These are phyloP conservation scores for Millerozyma acaciae DNA, from an alignment of 805 yeast species.

Conservation along the genomic window DNA sequence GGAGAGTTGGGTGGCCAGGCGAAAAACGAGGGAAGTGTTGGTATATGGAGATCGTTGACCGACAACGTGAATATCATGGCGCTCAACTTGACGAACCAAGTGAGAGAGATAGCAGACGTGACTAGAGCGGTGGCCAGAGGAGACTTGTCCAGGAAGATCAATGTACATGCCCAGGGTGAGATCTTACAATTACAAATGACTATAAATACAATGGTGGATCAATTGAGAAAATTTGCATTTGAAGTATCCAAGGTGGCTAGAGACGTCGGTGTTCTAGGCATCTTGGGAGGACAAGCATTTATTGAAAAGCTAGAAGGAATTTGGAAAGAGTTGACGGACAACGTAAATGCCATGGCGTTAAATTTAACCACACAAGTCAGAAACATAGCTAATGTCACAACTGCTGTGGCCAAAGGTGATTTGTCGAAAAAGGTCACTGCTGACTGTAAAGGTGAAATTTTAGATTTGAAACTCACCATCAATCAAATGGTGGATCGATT, in stretches of 20 bases:
- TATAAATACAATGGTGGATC: slow-evolving; percentile 86
- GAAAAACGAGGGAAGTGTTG: slow-evolving; percentile 77
- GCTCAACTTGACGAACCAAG: slow-evolving; percentile 63
- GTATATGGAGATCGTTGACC: slow-evolving; percentile 81
- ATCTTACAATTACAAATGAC: slow-evolving; percentile 81
- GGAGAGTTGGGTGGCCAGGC: slow-evolving; percentile 92
- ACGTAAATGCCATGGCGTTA: slow-evolving; percentile 86
- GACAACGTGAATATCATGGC: slow-evolving; percentile 90
- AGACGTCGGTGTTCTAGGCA: slow-evolving; percentile 87
- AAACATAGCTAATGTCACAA: slow-evolving; percentile 81
- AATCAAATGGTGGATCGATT: slow-evolving; percentile 51
- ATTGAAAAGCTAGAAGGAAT: slow-evolving; percentile 79
- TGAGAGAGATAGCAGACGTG: slow-evolving; percentile 83
- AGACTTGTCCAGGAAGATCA: slow-evolving; percentile 76
- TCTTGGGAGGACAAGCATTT: slow-evolving; percentile 84
- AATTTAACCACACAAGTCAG: slow-evolving; percentile 86
- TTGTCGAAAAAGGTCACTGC: slow-evolving; percentile 79
- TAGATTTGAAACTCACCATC: slow-evolving; percentile 44
- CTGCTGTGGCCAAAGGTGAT: slow-evolving; percentile 84
- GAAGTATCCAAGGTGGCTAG: slow-evolving; percentile 85
- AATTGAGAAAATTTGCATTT: slow-evolving; percentile 74
- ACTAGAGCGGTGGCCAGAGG: slow-evolving; percentile 87
- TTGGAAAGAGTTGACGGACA: slow-evolving; percentile 84
- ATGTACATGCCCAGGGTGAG: slow-evolving; percentile 91
- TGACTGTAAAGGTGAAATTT: slow-evolving; percentile 67